Base-by-base conservation (phyloP, 2,329 filamentous ascomycete species). In the Botrytis hyacinthi region DNA sequence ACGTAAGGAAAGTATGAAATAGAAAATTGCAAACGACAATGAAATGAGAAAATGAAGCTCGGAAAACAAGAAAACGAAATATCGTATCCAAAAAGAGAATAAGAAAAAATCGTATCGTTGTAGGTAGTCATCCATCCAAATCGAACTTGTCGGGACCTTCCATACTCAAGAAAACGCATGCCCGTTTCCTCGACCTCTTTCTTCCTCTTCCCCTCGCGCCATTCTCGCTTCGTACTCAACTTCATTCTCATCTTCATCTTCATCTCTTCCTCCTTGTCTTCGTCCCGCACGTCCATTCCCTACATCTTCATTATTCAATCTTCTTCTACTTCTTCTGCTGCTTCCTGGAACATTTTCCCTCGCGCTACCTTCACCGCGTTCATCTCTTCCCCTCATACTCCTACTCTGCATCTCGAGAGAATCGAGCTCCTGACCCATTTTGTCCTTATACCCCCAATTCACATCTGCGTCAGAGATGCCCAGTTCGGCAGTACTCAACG, bases 381-480 rank as follows among this genome's bases (percentile, higher is more conserved):
- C 37, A 35, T 40, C 37, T 10, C 37, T 48, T 5, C 20, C 3
- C n/a, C 35, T 57, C 22, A 9, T 29, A 18, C 46, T 32, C 7
- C 67, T 37, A 44, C 65, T 46, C 12, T 26, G 40, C 72, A 54
- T 42, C 40, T 72, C 60, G 1, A 68, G 12, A 42, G 3, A 32
- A 32, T 73, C 72, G 14, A 73, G 48, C 42, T 73, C 72, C 26
- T 26, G 10, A 0, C 14, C 51, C 61, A 73, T 57, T 51, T 73
- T 73, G 62, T 73, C 72, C 42, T 40, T 60, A 40, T 72, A 60
- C 5, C 44, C 65, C 72, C 72, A 54, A 22, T 63, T 9, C 14
- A 5, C 1, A 35, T 22, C 29, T 2, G 6, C 3, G 22, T 16
- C 48, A 5, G 26, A 0, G 2, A 67, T 14, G 3, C 68, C 61